These are phyloP conservation scores for Dactylonectria macrodidyma DNA, from an alignment of 2,329 filamentous ascomycete species.

Conservation along the genomic window DNA sequence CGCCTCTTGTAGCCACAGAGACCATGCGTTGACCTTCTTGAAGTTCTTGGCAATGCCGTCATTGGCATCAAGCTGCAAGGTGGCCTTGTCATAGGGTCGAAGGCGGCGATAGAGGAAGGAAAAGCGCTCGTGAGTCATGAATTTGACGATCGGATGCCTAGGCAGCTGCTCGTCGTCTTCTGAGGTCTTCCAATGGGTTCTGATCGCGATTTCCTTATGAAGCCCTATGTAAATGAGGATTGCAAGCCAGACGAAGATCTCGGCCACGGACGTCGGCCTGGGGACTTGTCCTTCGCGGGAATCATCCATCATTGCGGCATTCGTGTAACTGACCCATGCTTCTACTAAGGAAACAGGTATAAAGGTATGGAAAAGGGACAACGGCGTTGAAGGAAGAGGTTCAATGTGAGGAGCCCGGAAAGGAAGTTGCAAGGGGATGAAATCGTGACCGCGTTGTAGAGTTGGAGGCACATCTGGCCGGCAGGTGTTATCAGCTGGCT, in stretches of 20 bases:
- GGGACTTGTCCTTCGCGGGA: conserved; percentile 1
- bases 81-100: conserved; percentile 1
- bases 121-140: conserved; percentile 17
- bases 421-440: not conserved
- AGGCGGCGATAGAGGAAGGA: conserved; percentile 15
- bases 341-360: conserved; percentile 24
- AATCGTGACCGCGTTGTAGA: conserved; percentile 5
- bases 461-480: not conserved
- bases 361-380: conserved; percentile 22
- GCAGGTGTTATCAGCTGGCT: conserved; percentile 9
- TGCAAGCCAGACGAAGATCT: conserved; percentile 31
- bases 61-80: not conserved
- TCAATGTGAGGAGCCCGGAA: not conserved
- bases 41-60: not conserved
- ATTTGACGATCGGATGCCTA: conserved; percentile 3
- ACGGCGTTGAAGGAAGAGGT: not conserved
- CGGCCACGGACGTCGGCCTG: conserved; percentile 10
- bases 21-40: no score
- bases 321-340: conserved; percentile 22
- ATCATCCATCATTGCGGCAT: conserved; percentile 8
- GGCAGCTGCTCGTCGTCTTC: not conserved
- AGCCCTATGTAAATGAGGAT: conserved; percentile 29
- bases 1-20: not conserved
- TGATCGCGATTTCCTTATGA: conserved; percentile 22
- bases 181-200: conserved; percentile 25